Evolutionary conservation across 768 basidiomycete species (phyloP), one percentile per base, ranked within the genome.

Genomic region (Termitomyces bulborhizus): DNA sequence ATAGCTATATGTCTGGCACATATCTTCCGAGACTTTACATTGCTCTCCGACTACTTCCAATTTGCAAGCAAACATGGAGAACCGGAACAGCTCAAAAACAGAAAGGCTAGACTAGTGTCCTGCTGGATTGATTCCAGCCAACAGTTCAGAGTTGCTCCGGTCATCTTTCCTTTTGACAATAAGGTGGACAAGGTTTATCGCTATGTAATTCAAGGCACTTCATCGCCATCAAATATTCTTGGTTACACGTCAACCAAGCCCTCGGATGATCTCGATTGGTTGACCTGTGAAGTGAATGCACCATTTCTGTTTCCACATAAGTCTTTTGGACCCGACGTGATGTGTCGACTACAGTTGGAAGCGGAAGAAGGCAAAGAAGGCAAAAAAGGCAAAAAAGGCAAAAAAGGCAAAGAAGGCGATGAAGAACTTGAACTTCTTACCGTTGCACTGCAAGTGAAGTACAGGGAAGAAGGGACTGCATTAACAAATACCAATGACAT

Each of bases 401-500:
- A 21, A 1, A 2, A 21, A 21, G 21, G 21, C 21, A 2, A 21
- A 1, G 21, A 21, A 21, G 21, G 21, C 21, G 21, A 21, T 21
- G 21, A 21, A 21, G 21, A 21, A 21, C 21, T 21, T 18, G 18
- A 39, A 11, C 31, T 55, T 8, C 6, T 55, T 13, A 55, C 54
- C 18, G 54, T 48, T 21, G 54, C 54, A 2, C 15, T 55, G 31
- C 54, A 55, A 15, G 32, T 55, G 27, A 55, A 55, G 24, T 37
- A 18, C 32, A 47, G 32, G 34, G 21, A 24, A 36, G 5, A 15
- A 4, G 46, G 46, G 3, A 24, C 0, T 15, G 7, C 12, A 36
- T 36, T 24, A 5, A 34, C 46, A 8, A 24, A 8, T 21, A 36
- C 4, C 24, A 16, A 13, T 6, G 32, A 15, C 0, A 8, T 34